These are phyloP conservation scores for Pseudozyma flocculosa DNA, from an alignment of 1,284 basidiomycete species.

Conservation along the genomic window DNA sequence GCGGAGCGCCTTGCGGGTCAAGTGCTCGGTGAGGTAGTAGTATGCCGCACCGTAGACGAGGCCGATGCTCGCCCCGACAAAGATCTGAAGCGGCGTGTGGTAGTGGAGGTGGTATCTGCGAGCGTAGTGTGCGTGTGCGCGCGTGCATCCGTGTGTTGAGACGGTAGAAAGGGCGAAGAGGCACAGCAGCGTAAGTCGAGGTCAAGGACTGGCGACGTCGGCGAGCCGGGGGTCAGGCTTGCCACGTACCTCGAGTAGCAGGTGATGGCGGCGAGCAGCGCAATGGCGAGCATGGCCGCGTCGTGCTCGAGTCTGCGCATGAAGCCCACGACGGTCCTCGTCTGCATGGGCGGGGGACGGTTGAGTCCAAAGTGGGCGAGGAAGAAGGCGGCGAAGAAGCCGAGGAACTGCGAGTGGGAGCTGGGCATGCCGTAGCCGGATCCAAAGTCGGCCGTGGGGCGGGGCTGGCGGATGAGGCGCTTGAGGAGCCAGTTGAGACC, in stretches of 20 bases:
- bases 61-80: conserved; percentile 73
- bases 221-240: too few relatives aligned
- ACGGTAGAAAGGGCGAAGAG: too few relatives aligned
- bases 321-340: conserved; percentile 27
- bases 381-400: conserved; percentile 77
- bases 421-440: conserved; percentile 83
- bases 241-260: conserved; percentile 71
- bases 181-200: too few relatives aligned
- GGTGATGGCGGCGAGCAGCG: conserved; percentile 66
- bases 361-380: conserved; percentile 71
- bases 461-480: conserved; percentile 68
- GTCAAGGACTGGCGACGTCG: too few relatives aligned
- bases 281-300: conserved; percentile 64
- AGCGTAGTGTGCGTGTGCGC: not conserved
- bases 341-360: conserved; percentile 66
- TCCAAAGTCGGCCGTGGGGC: conserved; percentile 70
- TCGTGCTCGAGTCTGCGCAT: conserved; percentile 41
- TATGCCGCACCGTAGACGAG: conserved; percentile 64
- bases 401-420: conserved; percentile 85
- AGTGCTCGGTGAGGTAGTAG: conserved; percentile 68
- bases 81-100: conserved; percentile 70
- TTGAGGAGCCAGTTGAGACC: conserved; percentile 73
- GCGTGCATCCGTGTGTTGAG: too few relatives aligned
- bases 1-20: conserved; percentile 59
- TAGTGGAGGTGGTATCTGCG: conserved; percentile 71